Evolutionary conservation across 75 land plant genomes (phyloP).

Genomic region (Cunninghamia lanceolata): DNA sequence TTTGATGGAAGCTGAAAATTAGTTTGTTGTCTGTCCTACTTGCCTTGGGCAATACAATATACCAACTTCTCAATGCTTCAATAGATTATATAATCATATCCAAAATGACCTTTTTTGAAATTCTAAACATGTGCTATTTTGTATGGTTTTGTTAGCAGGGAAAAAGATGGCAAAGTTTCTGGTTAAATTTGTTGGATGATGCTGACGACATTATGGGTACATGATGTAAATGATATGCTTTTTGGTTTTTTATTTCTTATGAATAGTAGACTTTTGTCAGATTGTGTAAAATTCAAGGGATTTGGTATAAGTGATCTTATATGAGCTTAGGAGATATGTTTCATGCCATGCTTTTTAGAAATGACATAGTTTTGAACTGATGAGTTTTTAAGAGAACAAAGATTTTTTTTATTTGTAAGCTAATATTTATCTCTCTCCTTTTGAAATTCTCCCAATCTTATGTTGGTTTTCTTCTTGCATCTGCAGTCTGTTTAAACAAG

Average conservation of each 20-base stretch:
- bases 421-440: not conserved
- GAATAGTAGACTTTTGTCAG: not conserved
- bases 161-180: slow-evolving; percentile 1
- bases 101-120: not conserved
- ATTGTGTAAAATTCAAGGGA: not conserved
- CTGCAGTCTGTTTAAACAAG: not conserved
- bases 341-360: not conserved
- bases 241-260: not conserved
- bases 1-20: not conserved
- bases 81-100: slow-evolving; percentile 4
- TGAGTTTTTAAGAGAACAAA: not conserved
- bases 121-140: slow-evolving; percentile 5
- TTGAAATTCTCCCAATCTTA: not conserved
- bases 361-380: not conserved
- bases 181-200: slow-evolving; percentile 6
- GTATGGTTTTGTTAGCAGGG: slow-evolving; percentile 3
- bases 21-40: not conserved
- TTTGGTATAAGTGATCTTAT: not conserved
- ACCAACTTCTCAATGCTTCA: not conserved
- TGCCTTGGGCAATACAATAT: not conserved
- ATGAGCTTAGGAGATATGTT: not conserved
- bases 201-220: slow-evolving; percentile 8
- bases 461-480: not conserved
- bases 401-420: not conserved
- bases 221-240: not conserved